Percentiles rank a stretch among this genome's conserved stretches.
These are phyloP conservation scores for Carex littledalei DNA, from an alignment of 176 grass and related monocot genomes.

Conservation along the genomic window DNA sequence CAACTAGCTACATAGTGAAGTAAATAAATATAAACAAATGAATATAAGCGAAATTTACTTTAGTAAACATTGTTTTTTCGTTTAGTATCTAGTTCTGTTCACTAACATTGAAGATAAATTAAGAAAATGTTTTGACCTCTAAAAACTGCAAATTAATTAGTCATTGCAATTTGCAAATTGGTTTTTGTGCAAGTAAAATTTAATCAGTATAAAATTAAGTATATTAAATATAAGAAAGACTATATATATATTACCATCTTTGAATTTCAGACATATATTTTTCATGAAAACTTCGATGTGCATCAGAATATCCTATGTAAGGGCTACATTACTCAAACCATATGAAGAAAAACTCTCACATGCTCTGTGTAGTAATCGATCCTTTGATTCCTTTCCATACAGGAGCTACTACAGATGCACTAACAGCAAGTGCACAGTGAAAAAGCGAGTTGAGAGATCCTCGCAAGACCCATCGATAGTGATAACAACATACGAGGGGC, in stretches of 20 bases:
- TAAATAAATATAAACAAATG: background rate
- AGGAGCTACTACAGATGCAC: slow-evolving; percentile 98
- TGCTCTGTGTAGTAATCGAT: background rate
- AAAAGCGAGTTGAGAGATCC: slow-evolving; percentile 89
- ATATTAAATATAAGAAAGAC: background rate
- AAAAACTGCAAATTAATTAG: background rate
- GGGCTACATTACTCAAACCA: background rate
- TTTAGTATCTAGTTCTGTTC: background rate
- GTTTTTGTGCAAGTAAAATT: background rate
- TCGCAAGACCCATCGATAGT: slow-evolving; percentile 63
- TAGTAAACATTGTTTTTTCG: background rate
- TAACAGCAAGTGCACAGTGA: slow-evolving; percentile 77
- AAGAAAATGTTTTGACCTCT: too few relatives aligned
- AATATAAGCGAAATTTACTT: background rate
- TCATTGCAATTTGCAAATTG: background rate
- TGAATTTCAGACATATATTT: background rate
- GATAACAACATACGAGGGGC: slow-evolving; percentile 93
- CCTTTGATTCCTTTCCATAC: background rate
- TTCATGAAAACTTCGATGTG: background rate
- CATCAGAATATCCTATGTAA: background rate
- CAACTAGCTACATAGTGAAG: background rate
- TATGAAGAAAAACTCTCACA: background rate
- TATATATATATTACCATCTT: background rate
- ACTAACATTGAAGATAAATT: too few relatives aligned
- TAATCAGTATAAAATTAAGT: background rate